A percentile compares a stretch with the other conserved stretches of the same genome.
Conservation (phyloP, 164 flowering plant species). For the Paratinospora sagittata region DNA sequence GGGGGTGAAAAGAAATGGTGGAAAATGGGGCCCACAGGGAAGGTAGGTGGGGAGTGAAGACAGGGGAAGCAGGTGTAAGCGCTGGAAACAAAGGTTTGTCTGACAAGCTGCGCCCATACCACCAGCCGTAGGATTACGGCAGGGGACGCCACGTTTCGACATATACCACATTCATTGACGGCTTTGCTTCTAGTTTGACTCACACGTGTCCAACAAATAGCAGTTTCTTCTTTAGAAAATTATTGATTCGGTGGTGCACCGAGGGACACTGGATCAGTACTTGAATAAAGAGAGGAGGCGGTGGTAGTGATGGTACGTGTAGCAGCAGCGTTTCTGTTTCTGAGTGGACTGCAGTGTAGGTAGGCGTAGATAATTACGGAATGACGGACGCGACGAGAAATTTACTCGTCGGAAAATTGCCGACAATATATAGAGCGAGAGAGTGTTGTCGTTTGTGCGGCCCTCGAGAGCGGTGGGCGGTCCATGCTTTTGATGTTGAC, state of each 20-base stretch:
- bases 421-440: background rate
- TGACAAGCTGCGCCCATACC: background rate
- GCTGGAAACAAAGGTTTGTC: too few relatives aligned
- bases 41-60: background rate
- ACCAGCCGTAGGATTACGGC: conserved; percentile 3
- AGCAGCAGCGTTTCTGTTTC: background rate
- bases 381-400: background rate
- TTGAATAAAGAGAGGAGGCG: too few relatives aligned
- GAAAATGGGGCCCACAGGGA: background rate
- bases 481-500: background rate
- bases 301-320: too few relatives aligned
- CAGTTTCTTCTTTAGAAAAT: too few relatives aligned
- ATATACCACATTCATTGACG: background rate
- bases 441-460: background rate
- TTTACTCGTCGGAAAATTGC: conserved; percentile 4
- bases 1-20: background rate
- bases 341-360: background rate
- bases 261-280: too few relatives aligned
- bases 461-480: background rate
- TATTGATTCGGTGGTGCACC: too few relatives aligned
- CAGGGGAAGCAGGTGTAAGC: too few relatives aligned
- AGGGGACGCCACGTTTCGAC: background rate
- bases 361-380: background rate
- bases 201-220: background rate
- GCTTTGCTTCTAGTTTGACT: background rate